Evolutionary conservation across 371 early-diverging fungal genomes (phyloP), one percentile per base, ranked within the genome.

Genomic region (Lichtheimia ramosa): DNA sequence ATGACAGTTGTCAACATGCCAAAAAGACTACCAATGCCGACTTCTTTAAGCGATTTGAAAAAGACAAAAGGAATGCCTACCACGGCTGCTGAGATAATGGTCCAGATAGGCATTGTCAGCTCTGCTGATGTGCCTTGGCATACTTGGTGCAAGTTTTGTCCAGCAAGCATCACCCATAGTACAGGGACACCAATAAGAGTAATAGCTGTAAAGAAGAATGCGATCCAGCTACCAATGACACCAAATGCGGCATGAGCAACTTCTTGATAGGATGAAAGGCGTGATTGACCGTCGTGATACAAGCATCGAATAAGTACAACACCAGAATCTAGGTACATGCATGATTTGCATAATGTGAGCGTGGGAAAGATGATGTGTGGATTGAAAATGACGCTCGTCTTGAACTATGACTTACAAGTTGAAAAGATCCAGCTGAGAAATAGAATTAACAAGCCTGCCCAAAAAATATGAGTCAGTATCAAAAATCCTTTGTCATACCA

Each of bases 101-200:
- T 87, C 89, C 89, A 90, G 39, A 70, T 75, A 51, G 64, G 51
- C 14, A 64, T 40, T 2, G 64, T 69, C 48, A 71, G 39, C 48
- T 68, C 67, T 7, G 62, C 68, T 18, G 62, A 52, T 51, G 76
- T 69, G 61, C 73, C 65, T 46, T 63, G 43, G 64, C 74, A 59
- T 18, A 88, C 71, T 21, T 73, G 66, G 42, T 80, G 60, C 48
- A 88, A 68, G 70, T 89, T 89, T 51, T 72, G 65, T 34, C 86
- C 90, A 12, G 90, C 86, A 48, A 94, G 64, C 62, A 92, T 83
- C 18, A 91, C 75, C 65, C 87, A 94, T 1, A 92, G 75, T 51
- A 87, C 79, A 3, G 88, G 81, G 5, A 86, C 87, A 66, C 92
- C 91, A 14, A 88, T 64, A 3, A 87, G 70, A 34, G 83, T 84